Evolutionary conservation across 2,329 filamentous ascomycete species (phyloP).

Genomic region (Alternaria longipes): DNA sequence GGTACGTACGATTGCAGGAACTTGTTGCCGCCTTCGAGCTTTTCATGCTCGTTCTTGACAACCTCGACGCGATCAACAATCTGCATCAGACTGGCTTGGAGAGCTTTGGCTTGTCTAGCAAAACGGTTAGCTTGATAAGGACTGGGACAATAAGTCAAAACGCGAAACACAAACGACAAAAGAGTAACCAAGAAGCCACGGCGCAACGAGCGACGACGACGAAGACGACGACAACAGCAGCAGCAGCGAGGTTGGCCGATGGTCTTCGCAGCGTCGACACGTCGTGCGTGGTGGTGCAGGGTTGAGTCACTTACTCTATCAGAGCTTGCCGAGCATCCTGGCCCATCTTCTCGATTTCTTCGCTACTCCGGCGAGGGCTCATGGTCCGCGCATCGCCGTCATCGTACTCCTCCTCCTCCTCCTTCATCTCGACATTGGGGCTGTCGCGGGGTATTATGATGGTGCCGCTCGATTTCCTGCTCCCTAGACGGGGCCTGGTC

Average conservation of each 20-base stretch:
- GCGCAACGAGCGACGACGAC: background rate
- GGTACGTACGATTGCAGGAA: conserved; percentile 77
- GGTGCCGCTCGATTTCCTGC: conserved; percentile 81
- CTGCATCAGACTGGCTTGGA: conserved; percentile 88
- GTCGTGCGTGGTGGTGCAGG: background rate
- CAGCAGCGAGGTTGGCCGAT: background rate
- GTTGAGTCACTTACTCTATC: conserved; percentile 63
- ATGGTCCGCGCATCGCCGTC: conserved; percentile 91
- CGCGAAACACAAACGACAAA: background rate
- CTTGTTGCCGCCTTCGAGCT: conserved; percentile 95
- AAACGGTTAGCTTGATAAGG: conserved; percentile 20
- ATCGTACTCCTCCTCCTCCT: conserved; percentile 78
- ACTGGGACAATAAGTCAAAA: conserved; percentile 8
- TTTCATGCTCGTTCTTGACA: conserved; percentile 93
- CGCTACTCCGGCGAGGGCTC: conserved; percentile 90
- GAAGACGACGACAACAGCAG: background rate
- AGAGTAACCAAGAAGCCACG: background rate
- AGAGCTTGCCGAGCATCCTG: conserved; percentile 76
- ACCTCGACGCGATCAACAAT: conserved; percentile 95
- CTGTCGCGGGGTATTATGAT: conserved; percentile 83
- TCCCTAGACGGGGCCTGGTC: conserved; percentile 72
- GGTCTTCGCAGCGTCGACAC: background rate
- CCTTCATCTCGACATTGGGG: conserved; percentile 74
- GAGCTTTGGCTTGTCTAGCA: conserved; percentile 80
- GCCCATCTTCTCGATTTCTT: conserved; percentile 87